Evolutionary conservation across 768 basidiomycete genomes (phyloP), one percentile per base, ranked within the genome.

Genomic region (Tulasnella calospora): DNA sequence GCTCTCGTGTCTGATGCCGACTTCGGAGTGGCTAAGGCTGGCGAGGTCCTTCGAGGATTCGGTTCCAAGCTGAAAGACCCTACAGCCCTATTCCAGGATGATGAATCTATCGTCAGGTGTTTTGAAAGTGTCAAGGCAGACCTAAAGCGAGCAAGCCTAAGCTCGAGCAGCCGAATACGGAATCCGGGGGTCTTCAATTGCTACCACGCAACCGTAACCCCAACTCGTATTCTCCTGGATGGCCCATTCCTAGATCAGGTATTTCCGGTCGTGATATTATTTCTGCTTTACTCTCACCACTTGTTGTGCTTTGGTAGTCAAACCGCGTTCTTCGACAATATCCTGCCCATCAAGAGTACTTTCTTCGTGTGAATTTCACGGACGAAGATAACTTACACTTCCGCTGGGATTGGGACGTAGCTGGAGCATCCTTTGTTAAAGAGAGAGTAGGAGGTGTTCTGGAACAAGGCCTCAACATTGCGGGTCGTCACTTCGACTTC

Each of bases 321-420:
- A 96, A 96, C 79, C 89, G 92, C 0, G 89, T 95, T 74, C 91
- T 96, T 79, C 90, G 94, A 0, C 84, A 86, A 75, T 95, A 90
- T 77, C 82, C 84, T 71, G 87, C 87, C 0, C 88, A 88, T 78
- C 86, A 90, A 70, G 89, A 92, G 40, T 85, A 89, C 81, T 96
- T 96, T 82, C 82, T 96, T 40, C 90, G 95, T 13, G 94, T 95
- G 35, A 90, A 93, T 81, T 94, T 96, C 81, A 89, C 92, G 6
- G 94, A 95, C 77, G 94, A 96, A 84, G 92, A 95, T 81, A 87
- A 87, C 44, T 86, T 92, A n/a, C 87, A 89, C 47, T 92, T 92
- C 79, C 88, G 90, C 17, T 93, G 92, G 92, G 89, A 89, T 76
- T 86, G 89, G 13, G 89, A 89, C 51, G 89, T 92, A 7, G 91